phyloP scores from a whole-genome alignment of 306 rosid species.

The Rosa persica region DNA sequence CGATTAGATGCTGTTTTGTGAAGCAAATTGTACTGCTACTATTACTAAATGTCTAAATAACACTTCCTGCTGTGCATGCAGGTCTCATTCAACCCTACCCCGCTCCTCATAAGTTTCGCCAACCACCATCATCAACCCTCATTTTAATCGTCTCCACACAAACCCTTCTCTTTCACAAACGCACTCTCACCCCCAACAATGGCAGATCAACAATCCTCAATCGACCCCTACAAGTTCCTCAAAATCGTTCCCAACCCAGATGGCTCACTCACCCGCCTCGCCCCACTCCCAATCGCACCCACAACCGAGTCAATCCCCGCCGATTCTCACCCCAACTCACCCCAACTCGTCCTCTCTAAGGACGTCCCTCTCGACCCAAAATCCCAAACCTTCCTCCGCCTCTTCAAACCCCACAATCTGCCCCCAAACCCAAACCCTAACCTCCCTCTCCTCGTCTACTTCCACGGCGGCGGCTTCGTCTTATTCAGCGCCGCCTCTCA shows the following conservation, averaged over 20 bases:
- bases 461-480: conserved; percentile 89
- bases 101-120: no score
- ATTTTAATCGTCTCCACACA: background rate
- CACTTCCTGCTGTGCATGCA: no score
- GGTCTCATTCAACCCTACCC: no score
- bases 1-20: no score
- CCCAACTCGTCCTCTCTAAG: conserved; percentile 40
- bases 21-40: no score
- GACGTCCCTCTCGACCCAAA: conserved; percentile 54
- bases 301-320: conserved; percentile 21
- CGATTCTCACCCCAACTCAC: background rate
- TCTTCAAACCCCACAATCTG: conserved; percentile 55
- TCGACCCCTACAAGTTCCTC: conserved; percentile 49
- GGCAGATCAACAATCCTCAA: conserved; percentile 32
- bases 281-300: conserved; percentile 24
- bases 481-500: conserved; percentile 48
- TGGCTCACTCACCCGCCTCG: conserved; percentile 55
- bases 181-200: conserved; percentile 20
- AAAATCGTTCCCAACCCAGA: conserved; percentile 51
- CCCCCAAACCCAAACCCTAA: conserved; percentile 26
- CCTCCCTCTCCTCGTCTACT: conserved; percentile 51
- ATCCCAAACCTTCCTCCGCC: conserved; percentile 52
- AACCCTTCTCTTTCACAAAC: background rate
- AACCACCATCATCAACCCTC: no score
- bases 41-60: no score